phyloP scores from a whole-genome alignment of 2,329 filamentous ascomycete species.

The Aspergillus hiratsukae region DNA sequence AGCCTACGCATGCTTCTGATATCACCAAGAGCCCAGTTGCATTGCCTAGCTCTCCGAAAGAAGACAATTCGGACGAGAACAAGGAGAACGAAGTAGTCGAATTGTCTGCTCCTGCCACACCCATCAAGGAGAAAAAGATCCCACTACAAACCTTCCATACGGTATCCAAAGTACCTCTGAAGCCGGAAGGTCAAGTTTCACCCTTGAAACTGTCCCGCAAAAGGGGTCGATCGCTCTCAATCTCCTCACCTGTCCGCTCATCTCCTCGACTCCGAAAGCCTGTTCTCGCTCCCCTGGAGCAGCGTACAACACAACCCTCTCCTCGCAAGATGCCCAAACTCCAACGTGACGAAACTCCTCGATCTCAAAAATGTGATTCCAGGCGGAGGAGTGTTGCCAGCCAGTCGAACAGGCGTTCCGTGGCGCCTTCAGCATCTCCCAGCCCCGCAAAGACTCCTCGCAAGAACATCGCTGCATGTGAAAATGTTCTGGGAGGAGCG shows the following conservation, averaged over 20 bases:
- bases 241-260: slow-evolving; percentile 34
- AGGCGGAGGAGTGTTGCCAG: slow-evolving; percentile 11
- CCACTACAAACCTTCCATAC: slow-evolving; percentile 61
- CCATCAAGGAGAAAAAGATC: slow-evolving; percentile 45
- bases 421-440: slow-evolving; percentile 14
- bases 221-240: slow-evolving; percentile 51
- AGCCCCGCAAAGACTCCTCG: slow-evolving; percentile 28
- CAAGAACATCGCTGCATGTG: slow-evolving; percentile 17
- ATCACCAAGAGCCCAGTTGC: neutral
- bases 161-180: slow-evolving; percentile 71
- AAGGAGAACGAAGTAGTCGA: slow-evolving; percentile 25
- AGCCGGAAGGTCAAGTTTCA: slow-evolving; percentile 55
- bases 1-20: slow-evolving; percentile 46
- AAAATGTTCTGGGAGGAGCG: slow-evolving; percentile 59
- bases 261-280: slow-evolving; percentile 26
- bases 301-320: slow-evolving; percentile 19
- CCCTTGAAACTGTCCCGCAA: slow-evolving; percentile 44
- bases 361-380: slow-evolving; percentile 12
- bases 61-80: slow-evolving; percentile 39
- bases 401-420: slow-evolving; percentile 5
- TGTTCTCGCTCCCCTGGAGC: slow-evolving; percentile 18
- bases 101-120: slow-evolving; percentile 49
- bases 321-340: slow-evolving; percentile 24
- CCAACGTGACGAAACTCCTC: slow-evolving; percentile 16
- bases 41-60: neutral